Base-by-base conservation (phyloP, 139 green algal genomes). In the Micromonas commoda region DNA sequence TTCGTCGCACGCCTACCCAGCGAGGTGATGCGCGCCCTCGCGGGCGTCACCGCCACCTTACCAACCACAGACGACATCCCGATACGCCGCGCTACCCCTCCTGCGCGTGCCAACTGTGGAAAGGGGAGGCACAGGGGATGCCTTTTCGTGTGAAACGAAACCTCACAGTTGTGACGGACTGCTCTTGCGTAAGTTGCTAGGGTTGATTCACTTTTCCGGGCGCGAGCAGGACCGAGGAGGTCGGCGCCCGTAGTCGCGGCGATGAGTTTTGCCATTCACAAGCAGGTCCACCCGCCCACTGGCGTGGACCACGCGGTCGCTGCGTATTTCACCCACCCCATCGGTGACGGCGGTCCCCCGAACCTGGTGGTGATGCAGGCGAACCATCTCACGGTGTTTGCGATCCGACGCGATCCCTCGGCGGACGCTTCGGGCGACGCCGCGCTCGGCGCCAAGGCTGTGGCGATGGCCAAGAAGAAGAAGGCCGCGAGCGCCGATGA, bases 251-350 rank as follows among this genome's bases (percentile, higher is more conserved):
- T 9, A 16, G 45, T 33, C 33, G 35, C 67, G 5, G 23, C 32
- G 23, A 75, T 75, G 68, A 38, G 21, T 19, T 39, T 53, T 37
- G 68, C 29, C 21, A 39, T 75, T n/a, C 68, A 75, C 68, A 61
- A 39, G 26, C 74, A 94, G 90, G 72, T 90, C 33, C 87, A 93
- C 69, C 82, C 84, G 2, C 89, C 91, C 19, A 90, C 89, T 16
- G 87, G 81, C 0, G 84, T 93, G 20, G 90, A 83, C 1, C 85
- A 91, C 26, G 88, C 81, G 53, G 67, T 66, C 5, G 77, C 83
- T 0, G 89, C 88, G 0, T 94, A 84, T 67, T 88, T 93, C 69
- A 92, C 87, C 1, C 85, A 88, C 45, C 32, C 82, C 79, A 69
- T 45, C 70, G 26, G 73, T 13, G 19, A 67, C 51, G 20, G 33